Base-by-base conservation (phyloP, 495 filamentous ascomycete genomes). In the Lophium mytilinum region DNA sequence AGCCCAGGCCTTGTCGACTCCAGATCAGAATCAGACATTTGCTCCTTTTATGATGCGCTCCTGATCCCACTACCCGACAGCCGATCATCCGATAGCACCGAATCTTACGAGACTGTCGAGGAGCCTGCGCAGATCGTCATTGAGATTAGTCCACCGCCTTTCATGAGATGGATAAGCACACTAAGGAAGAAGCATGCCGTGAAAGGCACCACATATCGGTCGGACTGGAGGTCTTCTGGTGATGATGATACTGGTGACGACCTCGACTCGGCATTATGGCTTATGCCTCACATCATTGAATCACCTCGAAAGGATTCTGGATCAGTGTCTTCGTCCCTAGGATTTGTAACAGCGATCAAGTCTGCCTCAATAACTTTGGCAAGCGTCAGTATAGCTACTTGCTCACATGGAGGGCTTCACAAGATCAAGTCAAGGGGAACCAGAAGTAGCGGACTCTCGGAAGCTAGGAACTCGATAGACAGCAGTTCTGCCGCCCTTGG, bases 321-420 rank as follows among this genome's bases (percentile, higher is more conserved):
- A 1, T 90, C 88, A 1, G 80, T 79, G 3, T 78, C 76, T 33
- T 87, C 87, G 18, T 94, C 90, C 7, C 81, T 85, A 56, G 82
- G 73, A 8, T 86, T 88, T 53, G 80, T 95, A 19, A 81, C 83
- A 14, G 84, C 80, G 10, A 79, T 92, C 52, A 91, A 85, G 64
- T 91, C 89, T 18, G 83, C 86, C 37, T 87, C 83, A 43, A 73
- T 87, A 30, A 94, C 86, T 52, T 71, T 88, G 40, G 78, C 83
- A 11, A 88, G 83, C 50, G 76, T 79, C 50, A 90, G 86, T 64
- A 71, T 85, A 24, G 72, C 82, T 30, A 77, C 76, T 21, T 77
- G 79, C 41, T 87, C 86, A 37, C 76, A 75, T 50, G 75, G 63
- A 69, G 80, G 73, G 40, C 75, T 66, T 56, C 75, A 70, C 81